These are phyloP conservation scores for Cordyceps tenuipes DNA, from an alignment of 2,329 filamentous ascomycete genomes.

Conservation along the genomic window DNA sequence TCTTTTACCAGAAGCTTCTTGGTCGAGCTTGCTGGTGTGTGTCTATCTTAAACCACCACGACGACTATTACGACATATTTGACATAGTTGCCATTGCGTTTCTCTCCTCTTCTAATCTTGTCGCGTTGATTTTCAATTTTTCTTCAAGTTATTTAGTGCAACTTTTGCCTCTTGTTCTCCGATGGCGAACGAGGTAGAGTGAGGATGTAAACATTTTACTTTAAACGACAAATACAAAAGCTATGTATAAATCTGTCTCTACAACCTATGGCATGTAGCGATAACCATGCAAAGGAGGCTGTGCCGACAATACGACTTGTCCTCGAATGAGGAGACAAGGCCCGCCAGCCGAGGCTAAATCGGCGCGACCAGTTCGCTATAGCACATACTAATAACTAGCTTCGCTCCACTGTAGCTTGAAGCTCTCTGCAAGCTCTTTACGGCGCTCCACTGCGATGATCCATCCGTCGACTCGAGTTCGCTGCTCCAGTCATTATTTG, in stretches of 20 bases:
- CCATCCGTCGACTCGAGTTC: not conserved
- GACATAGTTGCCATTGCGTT: not conserved
- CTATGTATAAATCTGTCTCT: not conserved
- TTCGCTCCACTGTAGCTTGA: not conserved
- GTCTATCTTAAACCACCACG: not conserved
- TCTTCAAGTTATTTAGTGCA: not conserved
- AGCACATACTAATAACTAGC: no score
- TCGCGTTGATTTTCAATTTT: not conserved
- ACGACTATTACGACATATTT: conserved; percentile 9
- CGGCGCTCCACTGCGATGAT: not conserved
- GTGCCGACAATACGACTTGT: not conserved
- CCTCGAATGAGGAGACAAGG: not conserved
- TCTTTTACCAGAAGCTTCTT: not conserved
- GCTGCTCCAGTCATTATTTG: not conserved
- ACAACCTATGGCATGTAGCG: not conserved
- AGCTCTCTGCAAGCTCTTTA: not conserved
- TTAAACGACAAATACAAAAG: not conserved
- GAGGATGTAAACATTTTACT: not conserved
- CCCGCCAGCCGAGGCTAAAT: conserved; percentile 1
- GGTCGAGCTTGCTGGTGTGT: not conserved
- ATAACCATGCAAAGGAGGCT: not conserved
- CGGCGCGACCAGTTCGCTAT: not conserved
- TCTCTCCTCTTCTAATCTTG: not conserved
- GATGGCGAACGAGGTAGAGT: not conserved
- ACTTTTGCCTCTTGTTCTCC: not conserved